phyloP scores from a whole-genome alignment of 2,329 filamentous ascomycete species.

The Byssoonygena ceratinophila region DNA sequence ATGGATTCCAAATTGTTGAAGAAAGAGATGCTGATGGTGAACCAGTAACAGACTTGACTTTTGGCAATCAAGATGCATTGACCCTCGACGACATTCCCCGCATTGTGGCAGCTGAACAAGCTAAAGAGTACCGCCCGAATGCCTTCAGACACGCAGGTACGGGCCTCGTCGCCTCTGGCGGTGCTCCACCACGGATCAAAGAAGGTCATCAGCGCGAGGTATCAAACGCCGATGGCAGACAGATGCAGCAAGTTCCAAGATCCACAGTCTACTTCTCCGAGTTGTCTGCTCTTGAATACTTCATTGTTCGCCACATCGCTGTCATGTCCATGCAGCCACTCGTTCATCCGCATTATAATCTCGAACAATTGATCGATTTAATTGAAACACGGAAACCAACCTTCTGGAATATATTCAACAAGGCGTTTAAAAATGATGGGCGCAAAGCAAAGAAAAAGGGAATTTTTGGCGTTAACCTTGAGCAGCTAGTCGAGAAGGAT shows the following conservation, averaged over 20 bases:
- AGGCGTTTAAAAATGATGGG: conserved; percentile 77
- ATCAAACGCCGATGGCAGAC: conserved; percentile 44
- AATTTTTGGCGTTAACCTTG: conserved; percentile 80
- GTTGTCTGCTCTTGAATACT: conserved; percentile 87
- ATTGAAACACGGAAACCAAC: conserved; percentile 90
- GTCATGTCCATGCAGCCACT: conserved; percentile 91
- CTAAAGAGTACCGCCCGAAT: conserved; percentile 75
- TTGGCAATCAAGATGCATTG: conserved; percentile 81
- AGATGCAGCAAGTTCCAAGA: conserved; percentile 41
- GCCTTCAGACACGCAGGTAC: conserved; percentile 65
- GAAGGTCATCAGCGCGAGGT: conserved; percentile 60
- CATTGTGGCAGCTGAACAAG: conserved; percentile 91
- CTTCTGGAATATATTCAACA: conserved; percentile 97
- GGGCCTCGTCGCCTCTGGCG: conserved; percentile 50
- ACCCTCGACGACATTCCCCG: conserved; percentile 93
- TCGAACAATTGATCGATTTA: conserved; percentile 82
- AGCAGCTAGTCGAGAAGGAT: conserved; percentile 81
- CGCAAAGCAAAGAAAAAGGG: conserved; percentile 79
- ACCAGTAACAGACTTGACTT: conserved; percentile 65
- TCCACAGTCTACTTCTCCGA: conserved; percentile 88
- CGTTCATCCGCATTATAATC: conserved; percentile 78
- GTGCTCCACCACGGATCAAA: conserved; percentile 55
- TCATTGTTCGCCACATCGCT: conserved; percentile 90
- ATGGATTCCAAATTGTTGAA: conserved; percentile 67
- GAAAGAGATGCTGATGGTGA: conserved; percentile 61